A percentile compares a stretch with the other conserved stretches of the same genome.
phyloP scores from a whole-genome alignment of 2,329 filamentous ascomycete genomes.

The Ophiobolus disseminans region DNA sequence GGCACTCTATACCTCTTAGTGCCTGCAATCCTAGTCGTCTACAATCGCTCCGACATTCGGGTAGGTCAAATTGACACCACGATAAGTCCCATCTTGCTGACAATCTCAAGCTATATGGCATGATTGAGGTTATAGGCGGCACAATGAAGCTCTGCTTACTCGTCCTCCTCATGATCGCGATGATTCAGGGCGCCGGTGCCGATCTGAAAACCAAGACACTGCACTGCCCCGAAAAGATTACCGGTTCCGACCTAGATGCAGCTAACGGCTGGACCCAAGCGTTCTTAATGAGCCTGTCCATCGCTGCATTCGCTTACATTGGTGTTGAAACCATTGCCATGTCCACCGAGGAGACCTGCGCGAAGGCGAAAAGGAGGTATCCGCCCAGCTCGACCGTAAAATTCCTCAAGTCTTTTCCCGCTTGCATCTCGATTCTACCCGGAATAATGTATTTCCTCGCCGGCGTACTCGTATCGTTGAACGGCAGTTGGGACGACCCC shows the following conservation, averaged over 20 bases:
- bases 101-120: slow-evolving; percentile 6
- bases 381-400: neutral
- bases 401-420: slow-evolving; percentile 14
- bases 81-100: neutral
- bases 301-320: slow-evolving; percentile 45
- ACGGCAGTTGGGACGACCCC: slow-evolving; percentile 10
- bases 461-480: slow-evolving; percentile 12
- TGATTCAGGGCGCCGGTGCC: slow-evolving; percentile 12
- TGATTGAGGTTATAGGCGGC: slow-evolving; percentile 8
- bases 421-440: slow-evolving; percentile 13
- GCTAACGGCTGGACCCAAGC: slow-evolving; percentile 11
- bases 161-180: slow-evolving; percentile 13
- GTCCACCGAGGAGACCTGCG: slow-evolving; percentile 40
- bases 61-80: neutral
- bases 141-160: slow-evolving; percentile 9
- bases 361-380: neutral
- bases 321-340: slow-evolving; percentile 46
- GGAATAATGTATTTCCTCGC: slow-evolving; percentile 10
- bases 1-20: slow-evolving; percentile 7
- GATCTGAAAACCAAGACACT: slow-evolving; percentile 3
- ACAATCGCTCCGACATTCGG: slow-evolving; percentile 10
- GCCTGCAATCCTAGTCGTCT: slow-evolving; percentile 2
- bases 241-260: slow-evolving; percentile 5
- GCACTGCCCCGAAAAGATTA: slow-evolving; percentile 3
- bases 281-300: slow-evolving; percentile 18